These are phyloP conservation scores for Ustilago xerochloae DNA, from an alignment of 1,284 basidiomycete species.

Conservation along the genomic window DNA sequence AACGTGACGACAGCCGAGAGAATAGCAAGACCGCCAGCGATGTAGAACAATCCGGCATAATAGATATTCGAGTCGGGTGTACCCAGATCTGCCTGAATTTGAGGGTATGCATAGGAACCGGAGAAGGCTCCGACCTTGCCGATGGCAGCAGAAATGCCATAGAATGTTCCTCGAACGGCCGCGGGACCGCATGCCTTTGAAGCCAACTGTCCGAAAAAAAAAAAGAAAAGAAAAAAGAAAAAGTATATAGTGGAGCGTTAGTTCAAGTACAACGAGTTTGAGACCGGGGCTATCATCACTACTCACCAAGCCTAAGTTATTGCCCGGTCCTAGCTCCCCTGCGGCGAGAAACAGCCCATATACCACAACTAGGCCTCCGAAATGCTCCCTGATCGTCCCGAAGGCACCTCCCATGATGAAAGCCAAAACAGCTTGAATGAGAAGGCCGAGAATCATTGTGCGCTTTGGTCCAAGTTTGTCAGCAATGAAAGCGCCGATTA, in stretches of 20 bases:
- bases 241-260: too few species aligned
- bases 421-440: slow-evolving; percentile 69
- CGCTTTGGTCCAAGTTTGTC: slow-evolving; percentile 64
- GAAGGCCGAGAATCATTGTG: slow-evolving; percentile 59
- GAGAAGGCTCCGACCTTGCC: slow-evolving; percentile 75
- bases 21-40: slow-evolving; percentile 76
- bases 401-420: slow-evolving; percentile 71
- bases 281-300: not conserved
- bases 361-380: slow-evolving; percentile 74
- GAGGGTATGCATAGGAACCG: slow-evolving; percentile 57
- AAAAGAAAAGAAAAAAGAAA: too few species aligned
- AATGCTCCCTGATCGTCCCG: slow-evolving; percentile 36
- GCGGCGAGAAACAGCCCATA: slow-evolving; percentile 91
- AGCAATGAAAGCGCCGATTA: slow-evolving; percentile 81
- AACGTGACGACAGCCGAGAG: slow-evolving; percentile 80
- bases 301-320: slow-evolving; percentile 63
- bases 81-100: slow-evolving; percentile 48
- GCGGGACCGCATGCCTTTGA: slow-evolving; percentile 55
- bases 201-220: too few species aligned
- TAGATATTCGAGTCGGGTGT: slow-evolving; percentile 28
- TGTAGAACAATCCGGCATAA: slow-evolving; percentile 66
- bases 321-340: slow-evolving; percentile 76
- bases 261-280: not conserved
- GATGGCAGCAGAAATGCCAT: slow-evolving; percentile 75
- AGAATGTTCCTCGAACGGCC: slow-evolving; percentile 58